Evolutionary conservation across 2,329 filamentous ascomycete species (phyloP).

Genomic region (Purpureocillium lavendulum): DNA sequence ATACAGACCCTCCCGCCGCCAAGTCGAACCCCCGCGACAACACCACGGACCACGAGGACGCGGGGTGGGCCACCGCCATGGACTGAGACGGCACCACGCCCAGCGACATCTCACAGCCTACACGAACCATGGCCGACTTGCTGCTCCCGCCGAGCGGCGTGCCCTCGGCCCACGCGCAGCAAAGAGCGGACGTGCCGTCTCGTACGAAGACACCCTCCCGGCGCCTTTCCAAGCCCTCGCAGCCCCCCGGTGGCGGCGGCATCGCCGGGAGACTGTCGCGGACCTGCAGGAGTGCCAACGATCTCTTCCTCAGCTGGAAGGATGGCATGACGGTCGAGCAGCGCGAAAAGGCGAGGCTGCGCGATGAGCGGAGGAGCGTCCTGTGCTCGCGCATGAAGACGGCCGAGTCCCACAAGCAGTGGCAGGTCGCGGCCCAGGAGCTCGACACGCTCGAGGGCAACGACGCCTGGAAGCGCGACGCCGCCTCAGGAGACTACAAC

Average conservation of each 20-base stretch:
- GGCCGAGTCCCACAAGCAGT: constrained; percentile 61
- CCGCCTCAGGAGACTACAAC: constrained; percentile 59
- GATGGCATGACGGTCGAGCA: constrained; percentile 46
- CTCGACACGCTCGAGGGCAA: constrained; percentile 75
- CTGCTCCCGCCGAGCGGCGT: constrained; percentile 15
- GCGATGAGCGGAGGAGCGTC: constrained; percentile 54
- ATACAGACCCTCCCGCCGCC: too few relatives aligned
- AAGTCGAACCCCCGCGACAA: too few relatives aligned
- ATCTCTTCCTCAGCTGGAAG: constrained; percentile 35
- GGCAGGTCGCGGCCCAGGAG: constrained; percentile 66
- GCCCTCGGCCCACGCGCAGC: constrained; percentile 12
- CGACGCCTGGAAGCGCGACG: constrained; percentile 69
- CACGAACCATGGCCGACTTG: constrained; percentile 18
- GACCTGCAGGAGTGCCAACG: constrained; percentile 30
- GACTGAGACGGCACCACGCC: too few relatives aligned
- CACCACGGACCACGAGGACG: too few relatives aligned
- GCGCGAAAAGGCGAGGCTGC: constrained; percentile 33
- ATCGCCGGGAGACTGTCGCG: constrained; percentile 17
- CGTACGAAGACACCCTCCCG: constrained; percentile 11
- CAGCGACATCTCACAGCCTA: too few relatives aligned
- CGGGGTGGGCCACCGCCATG: too few relatives aligned
- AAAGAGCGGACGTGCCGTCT: constrained; percentile 6
- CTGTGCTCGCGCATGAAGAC: constrained; percentile 57
- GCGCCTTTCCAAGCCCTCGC: not conserved
- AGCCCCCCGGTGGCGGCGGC: constrained; percentile 3